phyloP scores from a whole-genome alignment of 371 early-diverging fungal genomes.

The Syncephalastrum sp. region DNA sequence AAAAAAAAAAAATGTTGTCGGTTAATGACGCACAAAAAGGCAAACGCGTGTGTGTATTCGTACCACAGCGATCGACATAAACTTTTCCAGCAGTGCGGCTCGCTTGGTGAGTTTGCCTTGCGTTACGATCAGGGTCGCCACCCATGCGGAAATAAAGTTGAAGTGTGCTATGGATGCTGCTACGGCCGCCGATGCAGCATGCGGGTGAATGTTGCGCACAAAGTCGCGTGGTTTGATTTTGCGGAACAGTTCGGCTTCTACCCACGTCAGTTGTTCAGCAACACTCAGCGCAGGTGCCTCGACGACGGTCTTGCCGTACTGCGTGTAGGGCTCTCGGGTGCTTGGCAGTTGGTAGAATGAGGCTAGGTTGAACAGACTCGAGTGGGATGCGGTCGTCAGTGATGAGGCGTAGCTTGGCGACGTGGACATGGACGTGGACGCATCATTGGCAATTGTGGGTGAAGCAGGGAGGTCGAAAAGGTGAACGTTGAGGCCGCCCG shows the following conservation, averaged over 20 bases:
- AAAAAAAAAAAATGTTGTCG: not conserved
- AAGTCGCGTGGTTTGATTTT: slow-evolving; percentile 58
- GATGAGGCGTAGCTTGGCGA: slow-evolving; percentile 26
- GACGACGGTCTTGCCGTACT: slow-evolving; percentile 31
- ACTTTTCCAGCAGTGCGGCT: slow-evolving; percentile 61
- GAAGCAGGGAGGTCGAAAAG: slow-evolving; percentile 4
- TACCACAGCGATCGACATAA: slow-evolving; percentile 65
- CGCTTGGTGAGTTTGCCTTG: slow-evolving; percentile 58
- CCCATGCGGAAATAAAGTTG: slow-evolving; percentile 68
- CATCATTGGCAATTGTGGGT: too few species aligned
- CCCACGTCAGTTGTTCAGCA: slow-evolving; percentile 66
- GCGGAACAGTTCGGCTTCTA: slow-evolving; percentile 57
- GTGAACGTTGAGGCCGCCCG: slow-evolving; percentile 37
- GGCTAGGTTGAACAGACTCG: not conserved
- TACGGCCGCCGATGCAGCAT: slow-evolving; percentile 23
- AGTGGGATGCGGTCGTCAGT: not conserved
- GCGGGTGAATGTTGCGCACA: slow-evolving; percentile 53
- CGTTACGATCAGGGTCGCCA: slow-evolving; percentile 60
- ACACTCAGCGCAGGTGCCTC: slow-evolving; percentile 42
- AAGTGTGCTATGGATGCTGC: slow-evolving; percentile 59
- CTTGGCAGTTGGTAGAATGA: not conserved
- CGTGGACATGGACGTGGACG: slow-evolving; percentile 6
- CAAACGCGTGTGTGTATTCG: not conserved
- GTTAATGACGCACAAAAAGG: slow-evolving; percentile 3
- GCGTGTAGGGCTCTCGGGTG: not conserved